Evolutionary conservation across 345 rosid genomes (phyloP).

Genomic region (Salix viminalis): DNA sequence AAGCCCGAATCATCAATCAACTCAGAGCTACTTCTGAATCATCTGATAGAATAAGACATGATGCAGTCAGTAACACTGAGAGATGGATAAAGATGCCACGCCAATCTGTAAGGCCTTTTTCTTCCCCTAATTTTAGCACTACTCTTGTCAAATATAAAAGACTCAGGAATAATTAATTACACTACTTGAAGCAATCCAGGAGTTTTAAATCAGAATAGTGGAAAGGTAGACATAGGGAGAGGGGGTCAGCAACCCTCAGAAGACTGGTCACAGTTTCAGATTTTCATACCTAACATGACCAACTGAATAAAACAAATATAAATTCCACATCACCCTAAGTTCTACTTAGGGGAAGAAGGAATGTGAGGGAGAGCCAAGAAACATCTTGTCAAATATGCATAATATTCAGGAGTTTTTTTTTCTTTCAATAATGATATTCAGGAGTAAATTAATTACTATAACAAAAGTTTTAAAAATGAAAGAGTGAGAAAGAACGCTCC

Average conservation of each 20-base stretch:
- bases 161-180: background rate
- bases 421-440: background rate
- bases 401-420: background rate
- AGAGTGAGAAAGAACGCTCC: background rate
- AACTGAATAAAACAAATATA: conserved; percentile 7
- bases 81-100: background rate
- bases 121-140: background rate
- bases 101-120: background rate
- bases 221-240: background rate
- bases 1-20: background rate
- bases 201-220: conserved; percentile 6
- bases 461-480: background rate
- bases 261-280: background rate
- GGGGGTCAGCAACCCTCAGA: background rate
- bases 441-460: background rate
- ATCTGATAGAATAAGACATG: background rate
- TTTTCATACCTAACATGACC: background rate
- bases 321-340: background rate
- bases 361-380: background rate
- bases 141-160: background rate
- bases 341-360: conserved; percentile 4
- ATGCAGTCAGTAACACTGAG: background rate
- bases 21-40: background rate
- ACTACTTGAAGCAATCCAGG: background rate
- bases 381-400: background rate